Conservation (phyloP, 1,139 yeast species). For the Yamadazyma conglobata region DNA sequence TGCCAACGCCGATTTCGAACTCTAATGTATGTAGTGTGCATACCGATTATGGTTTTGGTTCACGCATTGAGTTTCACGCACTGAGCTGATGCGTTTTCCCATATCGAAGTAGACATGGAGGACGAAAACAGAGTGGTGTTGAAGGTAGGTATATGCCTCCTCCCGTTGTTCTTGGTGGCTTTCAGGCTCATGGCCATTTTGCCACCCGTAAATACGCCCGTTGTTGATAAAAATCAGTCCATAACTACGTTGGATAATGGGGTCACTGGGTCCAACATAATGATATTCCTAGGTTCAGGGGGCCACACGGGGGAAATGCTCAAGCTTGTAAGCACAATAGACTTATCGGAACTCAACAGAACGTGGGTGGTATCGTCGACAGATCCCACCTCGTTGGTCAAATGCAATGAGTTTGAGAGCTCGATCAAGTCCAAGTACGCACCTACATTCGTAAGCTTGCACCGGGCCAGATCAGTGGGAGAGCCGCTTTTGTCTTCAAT, state of each 20-base stretch:
- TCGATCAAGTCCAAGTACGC: constrained; percentile 15
- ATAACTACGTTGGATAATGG: background rate
- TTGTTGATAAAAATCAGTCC: constrained; percentile 1
- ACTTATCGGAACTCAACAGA: constrained; percentile 25
- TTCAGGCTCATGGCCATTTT: constrained; percentile 27
- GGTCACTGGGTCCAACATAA: constrained; percentile 26
- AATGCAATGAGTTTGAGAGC: constrained; percentile 46
- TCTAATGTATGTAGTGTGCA: no score
- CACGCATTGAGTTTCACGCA: constrained; percentile 4
- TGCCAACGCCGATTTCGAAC: constrained; percentile 10
- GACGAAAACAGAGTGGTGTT: constrained; percentile 23
- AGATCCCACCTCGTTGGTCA: constrained; percentile 54
- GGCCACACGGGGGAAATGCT: constrained; percentile 98
- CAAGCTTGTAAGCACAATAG: constrained; percentile 47
- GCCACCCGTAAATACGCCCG: constrained; percentile 21
- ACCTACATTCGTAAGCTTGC: constrained; percentile 38
- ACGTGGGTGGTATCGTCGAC: constrained; percentile 53
- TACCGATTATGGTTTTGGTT: background rate
- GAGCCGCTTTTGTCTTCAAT: constrained; percentile 55
- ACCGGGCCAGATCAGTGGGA: constrained; percentile 77
- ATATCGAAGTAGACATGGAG: constrained; percentile 19
- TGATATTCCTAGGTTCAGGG: constrained; percentile 73
- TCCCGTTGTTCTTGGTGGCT: constrained; percentile 24
- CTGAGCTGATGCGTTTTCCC: background rate
- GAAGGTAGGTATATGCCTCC: constrained; percentile 18